These are phyloP conservation scores for Mycena epipterygia DNA, from an alignment of 768 basidiomycete genomes.

Conservation along the genomic window DNA sequence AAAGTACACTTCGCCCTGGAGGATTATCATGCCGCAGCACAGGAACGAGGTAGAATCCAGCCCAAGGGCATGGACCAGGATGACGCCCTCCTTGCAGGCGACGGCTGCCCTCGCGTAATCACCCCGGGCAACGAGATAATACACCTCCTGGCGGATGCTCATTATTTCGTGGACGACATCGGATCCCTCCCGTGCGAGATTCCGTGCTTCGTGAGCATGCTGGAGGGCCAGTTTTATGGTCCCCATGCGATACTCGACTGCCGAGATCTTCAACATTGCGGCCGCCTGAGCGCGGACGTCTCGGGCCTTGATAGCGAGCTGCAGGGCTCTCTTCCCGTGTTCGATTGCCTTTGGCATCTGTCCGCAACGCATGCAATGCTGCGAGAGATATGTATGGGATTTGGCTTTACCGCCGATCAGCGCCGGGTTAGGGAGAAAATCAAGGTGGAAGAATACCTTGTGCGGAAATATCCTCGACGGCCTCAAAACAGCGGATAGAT, in stretches of 20 bases:
- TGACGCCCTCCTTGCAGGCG: not conserved
- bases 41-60: not conserved
- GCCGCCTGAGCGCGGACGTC: not conserved
- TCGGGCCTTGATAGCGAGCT: not conserved
- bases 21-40: not conserved
- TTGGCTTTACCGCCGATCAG: not conserved
- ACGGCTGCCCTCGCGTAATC: not conserved
- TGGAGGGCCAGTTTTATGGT: not conserved
- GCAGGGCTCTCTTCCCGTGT: not conserved
- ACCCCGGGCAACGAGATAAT: not conserved
- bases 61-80: not conserved
- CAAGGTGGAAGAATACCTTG: not conserved
- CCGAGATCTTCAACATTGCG: not conserved
- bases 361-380: not conserved
- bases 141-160: constrained; percentile 1
- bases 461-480: not conserved
- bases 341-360: not conserved
- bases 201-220: not conserved
- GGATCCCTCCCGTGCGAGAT: not conserved
- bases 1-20: constrained; percentile 2
- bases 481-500: not conserved
- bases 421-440: not conserved
- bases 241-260: not conserved
- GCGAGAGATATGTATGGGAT: not conserved
- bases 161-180: not conserved